phyloP scores from a whole-genome alignment of 257 asterid genomes.

The Cinchona pubescens region DNA sequence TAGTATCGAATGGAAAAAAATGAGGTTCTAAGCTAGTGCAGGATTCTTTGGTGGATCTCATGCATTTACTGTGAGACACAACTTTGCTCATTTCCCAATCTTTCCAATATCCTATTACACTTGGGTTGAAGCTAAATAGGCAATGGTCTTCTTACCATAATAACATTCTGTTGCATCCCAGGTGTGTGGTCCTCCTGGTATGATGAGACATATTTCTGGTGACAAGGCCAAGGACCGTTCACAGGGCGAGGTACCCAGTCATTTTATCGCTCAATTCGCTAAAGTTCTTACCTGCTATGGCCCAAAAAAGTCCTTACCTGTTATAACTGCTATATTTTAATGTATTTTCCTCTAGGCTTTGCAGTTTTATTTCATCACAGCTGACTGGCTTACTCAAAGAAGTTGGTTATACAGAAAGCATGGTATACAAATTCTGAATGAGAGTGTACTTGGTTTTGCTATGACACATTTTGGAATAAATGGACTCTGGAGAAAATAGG shows the following conservation, averaged over 20 bases:
- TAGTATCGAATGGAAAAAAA: neutral
- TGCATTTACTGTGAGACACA: too few relatives aligned
- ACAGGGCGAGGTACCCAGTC: conserved; percentile 79
- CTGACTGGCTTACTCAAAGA: conserved; percentile 74
- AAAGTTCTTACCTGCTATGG: neutral
- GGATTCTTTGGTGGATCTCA: neutral
- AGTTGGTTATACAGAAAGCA: conserved; percentile 65
- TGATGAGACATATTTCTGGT: conserved; percentile 87
- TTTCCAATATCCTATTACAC: too few relatives aligned
- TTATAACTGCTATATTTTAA: neutral
- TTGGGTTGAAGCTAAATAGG: neutral
- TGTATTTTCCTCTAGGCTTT: conserved; percentile 2
- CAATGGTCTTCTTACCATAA: neutral
- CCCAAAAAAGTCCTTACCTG: conserved; percentile 9
- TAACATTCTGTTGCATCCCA: conserved; percentile 28
- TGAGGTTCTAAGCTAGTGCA: neutral
- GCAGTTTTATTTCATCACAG: conserved; percentile 47
- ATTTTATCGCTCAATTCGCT: neutral
- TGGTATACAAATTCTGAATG: conserved; percentile 79
- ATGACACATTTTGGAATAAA: conserved; percentile 16
- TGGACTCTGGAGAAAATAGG: neutral
- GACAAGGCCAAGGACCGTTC: conserved; percentile 73
- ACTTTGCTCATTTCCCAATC: too few relatives aligned
- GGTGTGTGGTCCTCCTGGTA: conserved; percentile 99
- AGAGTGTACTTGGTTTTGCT: conserved; percentile 13